Percentiles rank a stretch among this genome's conserved stretches.
These are phyloP conservation scores for Capsella rubella DNA, from an alignment of 441 rosid species.

Conservation along the genomic window DNA sequence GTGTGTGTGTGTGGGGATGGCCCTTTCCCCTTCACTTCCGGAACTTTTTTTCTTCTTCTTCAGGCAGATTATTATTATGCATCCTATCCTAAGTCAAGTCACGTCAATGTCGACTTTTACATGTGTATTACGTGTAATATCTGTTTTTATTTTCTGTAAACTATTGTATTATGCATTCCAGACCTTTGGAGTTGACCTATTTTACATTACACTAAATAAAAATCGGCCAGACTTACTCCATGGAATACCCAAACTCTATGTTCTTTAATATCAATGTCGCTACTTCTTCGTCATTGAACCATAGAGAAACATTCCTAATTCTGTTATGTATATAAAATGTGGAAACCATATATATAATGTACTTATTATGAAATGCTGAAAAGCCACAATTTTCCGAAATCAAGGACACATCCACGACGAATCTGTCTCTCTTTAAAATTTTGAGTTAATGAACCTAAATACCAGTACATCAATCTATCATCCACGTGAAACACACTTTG, in stretches of 20 bases:
- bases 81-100: conserved; percentile 26
- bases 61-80: conserved; percentile 3
- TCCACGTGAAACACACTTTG: conserved; percentile 45
- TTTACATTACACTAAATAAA: conserved; percentile 9
- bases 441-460: too few relatives aligned
- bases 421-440: not conserved
- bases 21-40: conserved; percentile 16
- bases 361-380: conserved; percentile 8
- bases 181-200: conserved; percentile 32
- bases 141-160: not conserved
- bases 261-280: not conserved
- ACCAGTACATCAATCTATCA: not conserved
- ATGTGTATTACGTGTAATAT: conserved; percentile 3
- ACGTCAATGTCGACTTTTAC: conserved; percentile 33
- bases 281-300: not conserved
- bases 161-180: conserved; percentile 1
- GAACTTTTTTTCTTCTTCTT: not conserved
- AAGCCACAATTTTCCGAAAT: conserved; percentile 6
- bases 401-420: conserved; percentile 20
- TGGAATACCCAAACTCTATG: not conserved
- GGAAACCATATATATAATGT: not conserved
- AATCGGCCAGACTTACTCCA: conserved; percentile 18
- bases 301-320: not conserved
- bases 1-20: not conserved
- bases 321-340: not conserved